Evolutionary conservation across 2,329 filamentous ascomycete genomes (phyloP).

Genomic region (Ophiosphaerella korrae): DNA sequence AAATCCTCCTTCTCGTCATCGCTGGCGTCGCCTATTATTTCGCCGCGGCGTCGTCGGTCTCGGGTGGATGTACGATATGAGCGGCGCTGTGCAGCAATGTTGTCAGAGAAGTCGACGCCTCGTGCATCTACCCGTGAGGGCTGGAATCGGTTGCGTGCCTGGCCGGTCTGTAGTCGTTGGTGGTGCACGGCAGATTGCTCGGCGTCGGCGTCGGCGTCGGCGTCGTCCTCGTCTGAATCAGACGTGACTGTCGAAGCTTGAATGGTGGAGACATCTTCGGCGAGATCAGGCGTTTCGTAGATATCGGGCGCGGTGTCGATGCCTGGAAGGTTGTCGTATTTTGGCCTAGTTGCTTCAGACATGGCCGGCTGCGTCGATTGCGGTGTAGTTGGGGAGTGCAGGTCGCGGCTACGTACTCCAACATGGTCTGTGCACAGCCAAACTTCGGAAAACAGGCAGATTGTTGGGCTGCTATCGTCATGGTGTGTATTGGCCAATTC

Average conservation of each 20-base stretch:
- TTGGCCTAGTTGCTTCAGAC: conserved; percentile 40
- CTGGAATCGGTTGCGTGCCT: conserved; percentile 80
- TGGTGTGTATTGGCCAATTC: too few relatives aligned
- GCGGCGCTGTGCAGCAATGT: conserved; percentile 75
- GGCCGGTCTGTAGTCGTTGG: conserved; percentile 74
- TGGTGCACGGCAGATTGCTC: conserved; percentile 66
- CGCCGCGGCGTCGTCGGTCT: conserved; percentile 66
- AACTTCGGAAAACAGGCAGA: too few relatives aligned
- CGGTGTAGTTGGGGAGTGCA: too few relatives aligned
- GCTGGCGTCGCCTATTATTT: conserved; percentile 72
- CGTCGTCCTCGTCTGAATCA: conserved; percentile 59
- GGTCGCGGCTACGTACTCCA: too few relatives aligned
- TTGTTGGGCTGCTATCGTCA: too few relatives aligned
- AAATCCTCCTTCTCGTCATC: conserved; percentile 71
- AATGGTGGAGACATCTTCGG: conserved; percentile 85
- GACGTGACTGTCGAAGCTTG: conserved; percentile 55
- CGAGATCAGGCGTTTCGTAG: conserved; percentile 93
- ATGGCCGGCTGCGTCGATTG: conserved; percentile 17
- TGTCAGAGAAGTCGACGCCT: conserved; percentile 87
- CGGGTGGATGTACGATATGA: conserved; percentile 79
- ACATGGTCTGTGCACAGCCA: conserved; percentile 1
- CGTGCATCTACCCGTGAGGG: conserved; percentile 76
- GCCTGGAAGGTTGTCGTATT: conserved; percentile 57
- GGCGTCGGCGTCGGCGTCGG: conserved; percentile 56
- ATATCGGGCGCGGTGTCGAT: conserved; percentile 87